Percentiles rank a stretch among this genome's conserved stretches.
phyloP scores from a whole-genome alignment of 2,329 filamentous ascomycete genomes.

The Alternaria gansuensis region DNA sequence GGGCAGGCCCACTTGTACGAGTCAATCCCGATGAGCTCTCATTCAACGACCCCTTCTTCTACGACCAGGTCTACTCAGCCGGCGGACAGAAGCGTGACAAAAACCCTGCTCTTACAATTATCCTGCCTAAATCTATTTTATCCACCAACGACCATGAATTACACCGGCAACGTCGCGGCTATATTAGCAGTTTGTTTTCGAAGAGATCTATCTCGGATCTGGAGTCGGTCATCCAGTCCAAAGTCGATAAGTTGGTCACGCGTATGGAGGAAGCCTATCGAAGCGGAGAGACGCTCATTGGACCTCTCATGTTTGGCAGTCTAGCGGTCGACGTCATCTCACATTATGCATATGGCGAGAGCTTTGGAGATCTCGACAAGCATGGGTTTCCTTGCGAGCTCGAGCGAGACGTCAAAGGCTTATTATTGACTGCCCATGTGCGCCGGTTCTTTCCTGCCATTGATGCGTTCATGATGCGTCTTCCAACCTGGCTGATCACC shows the following conservation, averaged over 20 bases:
- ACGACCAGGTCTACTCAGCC: not conserved
- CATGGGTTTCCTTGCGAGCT: conserved; percentile 14
- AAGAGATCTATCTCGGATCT: conserved; percentile 27
- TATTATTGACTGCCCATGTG: conserved; percentile 2
- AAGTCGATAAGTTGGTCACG: conserved; percentile 16
- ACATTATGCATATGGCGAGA: conserved; percentile 16
- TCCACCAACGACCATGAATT: conserved; percentile 29
- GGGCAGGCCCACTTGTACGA: conserved; percentile 26
- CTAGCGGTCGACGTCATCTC: conserved; percentile 22
- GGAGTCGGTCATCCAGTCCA: conserved; percentile 31
- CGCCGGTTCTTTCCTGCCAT: conserved; percentile 9
- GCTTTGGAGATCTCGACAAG: conserved; percentile 13
- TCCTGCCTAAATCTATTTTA: not conserved
- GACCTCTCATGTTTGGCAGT: conserved; percentile 15
- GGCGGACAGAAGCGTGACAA: conserved; percentile 11
- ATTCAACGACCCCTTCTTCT: conserved; percentile 21
- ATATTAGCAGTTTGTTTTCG: conserved; percentile 42
- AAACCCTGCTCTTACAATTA: not conserved
- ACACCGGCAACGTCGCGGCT: conserved; percentile 35
- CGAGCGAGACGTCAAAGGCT: not conserved
- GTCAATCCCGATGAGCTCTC: conserved; percentile 23
- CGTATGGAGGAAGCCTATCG: conserved; percentile 9
- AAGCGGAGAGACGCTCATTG: conserved; percentile 8
- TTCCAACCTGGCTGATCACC: not conserved
- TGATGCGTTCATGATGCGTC: not conserved